Conservation (phyloP, 352 stramenopile species). For the Phytophthora parvispora region DNA sequence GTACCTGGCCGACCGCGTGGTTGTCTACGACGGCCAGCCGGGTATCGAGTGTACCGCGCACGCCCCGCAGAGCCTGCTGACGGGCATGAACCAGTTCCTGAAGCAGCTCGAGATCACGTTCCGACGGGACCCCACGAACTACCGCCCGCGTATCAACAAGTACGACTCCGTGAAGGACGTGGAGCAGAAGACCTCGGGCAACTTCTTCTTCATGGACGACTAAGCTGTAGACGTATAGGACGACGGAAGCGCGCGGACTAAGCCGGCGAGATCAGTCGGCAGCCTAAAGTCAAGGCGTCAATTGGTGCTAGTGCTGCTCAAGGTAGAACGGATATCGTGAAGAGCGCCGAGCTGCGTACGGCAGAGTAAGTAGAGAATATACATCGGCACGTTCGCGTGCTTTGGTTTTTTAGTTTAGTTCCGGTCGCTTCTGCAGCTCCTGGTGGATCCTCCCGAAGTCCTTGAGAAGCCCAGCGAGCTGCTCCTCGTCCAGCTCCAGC, state of each 20-base stretch:
- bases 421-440: constrained; percentile 22
- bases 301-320: neutral
- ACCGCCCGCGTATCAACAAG: constrained; percentile 98
- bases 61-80: constrained; percentile 95
- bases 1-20: constrained; percentile 98
- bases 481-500: constrained; percentile 53
- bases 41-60: constrained; percentile 98
- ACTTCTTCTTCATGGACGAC: constrained; percentile 99
- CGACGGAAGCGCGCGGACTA: constrained; percentile 20
- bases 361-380: constrained; percentile 43
- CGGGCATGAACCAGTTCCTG: constrained; percentile 99
- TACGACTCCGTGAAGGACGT: constrained; percentile 97
- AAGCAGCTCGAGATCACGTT: constrained; percentile 99
- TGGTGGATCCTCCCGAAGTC: constrained; percentile 50
- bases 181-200: constrained; percentile 98
- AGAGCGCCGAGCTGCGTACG: constrained; percentile 4
- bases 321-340: constrained; percentile 22
- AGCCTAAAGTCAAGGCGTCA: neutral
- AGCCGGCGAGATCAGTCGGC: constrained; percentile 3
- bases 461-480: constrained; percentile 49
- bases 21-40: constrained; percentile 97
- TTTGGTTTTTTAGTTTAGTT: constrained; percentile 31
- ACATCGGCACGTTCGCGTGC: constrained; percentile 27
- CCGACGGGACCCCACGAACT: constrained; percentile 99
- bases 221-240: constrained; percentile 57